Evolutionary conservation across 176 grass and related monocot species (phyloP), one percentile per base, ranked within the genome.

Genomic region (Neostapfia colusana): DNA sequence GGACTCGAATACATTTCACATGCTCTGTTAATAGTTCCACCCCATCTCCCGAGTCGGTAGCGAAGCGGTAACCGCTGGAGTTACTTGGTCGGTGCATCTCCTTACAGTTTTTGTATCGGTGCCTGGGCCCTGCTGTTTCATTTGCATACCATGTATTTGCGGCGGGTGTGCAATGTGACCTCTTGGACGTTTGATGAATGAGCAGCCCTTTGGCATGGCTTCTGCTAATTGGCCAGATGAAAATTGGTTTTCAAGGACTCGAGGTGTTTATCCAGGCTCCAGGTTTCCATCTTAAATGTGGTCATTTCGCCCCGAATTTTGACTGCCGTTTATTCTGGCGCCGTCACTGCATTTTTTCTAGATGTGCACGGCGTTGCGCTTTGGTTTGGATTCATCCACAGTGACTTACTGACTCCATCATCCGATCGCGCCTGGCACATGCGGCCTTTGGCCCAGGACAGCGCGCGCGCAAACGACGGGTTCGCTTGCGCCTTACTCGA

Each of bases 121-220:
- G 31, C 7, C 50, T 65, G 51, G 17, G 23, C 40, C 55, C 50
- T 73, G 49, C 39, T 67, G 79, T n/a, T n/a, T n/a, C n/a, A n/a
- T n/a, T 78, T 73, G 80, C 85, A 79, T 73, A 68, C 74, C 74
- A 78, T 79, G 12, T 83, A 73, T 77, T 79, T 79, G n/a, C n/a
- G n/a, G 60, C 67, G 60, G 79, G 79, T 61, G 60, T 82, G 85
- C 85, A 76, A 77, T 50, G 56, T 27, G 49, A 67, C 57, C 2
- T 67, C 39, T 34, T 26, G 63, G 27, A 77, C 49, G 37, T 45
- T 17, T 38, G 65, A 16, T 48, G 56, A 55, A 54, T 71, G 60
- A 13, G n/a, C n/a, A n/a, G n/a, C n/a, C n/a, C n/a, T n/a, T n/a
- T n/a, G n/a, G n/a, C 46, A 18, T 58, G 18, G 35, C 23, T 76